Percentiles rank a stretch among this genome's conserved stretches.
These are phyloP conservation scores for Eucalyptus erythrocorys DNA, from an alignment of 345 rosid species.

Conservation along the genomic window DNA sequence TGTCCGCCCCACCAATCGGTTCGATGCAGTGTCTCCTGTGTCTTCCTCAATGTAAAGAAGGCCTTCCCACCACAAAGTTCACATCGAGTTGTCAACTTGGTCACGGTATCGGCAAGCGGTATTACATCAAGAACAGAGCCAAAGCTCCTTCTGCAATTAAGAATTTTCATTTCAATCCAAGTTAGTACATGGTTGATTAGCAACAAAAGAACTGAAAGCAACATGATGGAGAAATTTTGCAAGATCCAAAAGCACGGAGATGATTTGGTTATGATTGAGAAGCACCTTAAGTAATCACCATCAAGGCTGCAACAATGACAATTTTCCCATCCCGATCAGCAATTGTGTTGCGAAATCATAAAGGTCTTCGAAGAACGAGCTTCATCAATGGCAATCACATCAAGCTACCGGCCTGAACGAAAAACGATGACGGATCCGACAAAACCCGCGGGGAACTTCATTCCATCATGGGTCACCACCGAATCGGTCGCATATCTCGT, in stretches of 20 bases:
- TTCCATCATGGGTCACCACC: conserved; percentile 76
- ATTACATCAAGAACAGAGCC: conserved; percentile 75
- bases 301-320: conserved; percentile 67
- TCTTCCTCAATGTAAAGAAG: conserved; percentile 72
- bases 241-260: background rate
- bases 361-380: conserved; percentile 88
- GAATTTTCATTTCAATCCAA: background rate
- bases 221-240: background rate
- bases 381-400: conserved; percentile 91
- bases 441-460: conserved; percentile 70
- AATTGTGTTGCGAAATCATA: conserved; percentile 79
- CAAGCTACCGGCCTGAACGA: conserved; percentile 45
- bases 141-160: conserved; percentile 56
- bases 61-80: conserved; percentile 76
- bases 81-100: conserved; percentile 71
- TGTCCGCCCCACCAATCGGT: conserved; percentile 64
- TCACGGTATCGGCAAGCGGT: conserved; percentile 74
- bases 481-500: conserved; percentile 67
- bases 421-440: conserved; percentile 62
- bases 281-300: conserved; percentile 82
- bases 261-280: background rate
- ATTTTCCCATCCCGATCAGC: conserved; percentile 80
- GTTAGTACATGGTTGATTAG: background rate
- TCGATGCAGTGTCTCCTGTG: conserved; percentile 47
- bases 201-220: background rate